These are phyloP conservation scores for Ascochyta viciae-villosae DNA, from an alignment of 2,329 filamentous ascomycete species.

Conservation along the genomic window DNA sequence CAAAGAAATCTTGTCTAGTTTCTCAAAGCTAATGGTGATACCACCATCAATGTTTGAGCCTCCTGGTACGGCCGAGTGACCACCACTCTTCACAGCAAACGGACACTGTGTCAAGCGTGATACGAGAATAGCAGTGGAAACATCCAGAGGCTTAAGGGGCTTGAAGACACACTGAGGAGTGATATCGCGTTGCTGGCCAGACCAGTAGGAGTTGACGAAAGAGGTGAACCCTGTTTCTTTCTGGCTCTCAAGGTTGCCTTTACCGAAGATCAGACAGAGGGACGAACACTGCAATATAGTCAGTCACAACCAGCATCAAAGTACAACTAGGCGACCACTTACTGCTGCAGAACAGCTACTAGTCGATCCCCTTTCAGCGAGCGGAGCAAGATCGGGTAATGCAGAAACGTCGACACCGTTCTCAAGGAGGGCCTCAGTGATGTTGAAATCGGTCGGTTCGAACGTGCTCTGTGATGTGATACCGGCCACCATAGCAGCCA, in stretches of 20 bases:
- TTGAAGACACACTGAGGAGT: conserved; percentile 26
- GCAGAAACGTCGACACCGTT: conserved; percentile 28
- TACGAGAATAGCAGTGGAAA: conserved; percentile 22
- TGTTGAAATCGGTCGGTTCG: conserved; percentile 25
- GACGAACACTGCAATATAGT: conserved; percentile 27
- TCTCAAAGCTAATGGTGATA: conserved; percentile 53
- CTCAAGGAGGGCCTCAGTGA: conserved; percentile 27
- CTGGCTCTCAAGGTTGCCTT: conserved; percentile 19
- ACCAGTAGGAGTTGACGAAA: conserved; percentile 26
- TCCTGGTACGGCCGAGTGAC: conserved; percentile 52
- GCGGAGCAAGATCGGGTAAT: conserved; percentile 17
- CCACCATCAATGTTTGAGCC: conserved; percentile 52
- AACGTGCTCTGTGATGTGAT: conserved; percentile 8
- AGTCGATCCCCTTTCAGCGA: not conserved
- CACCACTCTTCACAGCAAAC: conserved; percentile 55
- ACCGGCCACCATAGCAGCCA: conserved; percentile 1
- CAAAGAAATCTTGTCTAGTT: conserved; percentile 37
- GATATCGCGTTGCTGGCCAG: conserved; percentile 23
- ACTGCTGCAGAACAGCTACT: conserved; percentile 29
- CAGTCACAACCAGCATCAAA: not conserved
- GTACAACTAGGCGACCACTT: conserved; percentile 2
- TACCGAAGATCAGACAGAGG: conserved; percentile 27
- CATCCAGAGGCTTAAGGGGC: conserved; percentile 17
- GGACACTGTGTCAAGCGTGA: conserved; percentile 34
- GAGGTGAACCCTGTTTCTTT: conserved; percentile 24